These are phyloP conservation scores for Dactylellina drechsleri DNA, from an alignment of 2,329 filamentous ascomycete genomes.

Conservation along the genomic window DNA sequence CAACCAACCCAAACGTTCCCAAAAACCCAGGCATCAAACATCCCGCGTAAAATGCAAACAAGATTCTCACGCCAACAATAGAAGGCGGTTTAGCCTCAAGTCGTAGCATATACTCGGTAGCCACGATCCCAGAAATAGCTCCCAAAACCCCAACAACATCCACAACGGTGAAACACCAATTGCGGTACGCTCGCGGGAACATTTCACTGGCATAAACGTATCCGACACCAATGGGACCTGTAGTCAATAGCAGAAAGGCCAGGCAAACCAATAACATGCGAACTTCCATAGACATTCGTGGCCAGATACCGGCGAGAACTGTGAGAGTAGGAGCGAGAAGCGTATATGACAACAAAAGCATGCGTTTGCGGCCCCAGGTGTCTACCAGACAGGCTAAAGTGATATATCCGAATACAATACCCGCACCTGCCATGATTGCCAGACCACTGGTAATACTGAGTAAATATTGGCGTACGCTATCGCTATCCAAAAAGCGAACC, in stretches of 20 bases:
- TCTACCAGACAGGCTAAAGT: constrained; percentile 19
- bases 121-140: constrained; percentile 20
- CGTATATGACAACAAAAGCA: constrained; percentile 14
- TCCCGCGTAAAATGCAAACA: constrained; percentile 7
- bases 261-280: constrained; percentile 19
- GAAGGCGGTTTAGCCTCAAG: background rate
- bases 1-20: constrained; percentile 24
- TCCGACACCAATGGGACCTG: constrained; percentile 29
- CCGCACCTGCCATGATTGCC: constrained; percentile 2
- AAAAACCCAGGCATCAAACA: constrained; percentile 15
- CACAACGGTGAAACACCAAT: constrained; percentile 36
- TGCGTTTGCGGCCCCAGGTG: constrained; percentile 30
- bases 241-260: constrained; percentile 5
- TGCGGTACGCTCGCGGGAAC: constrained; percentile 27
- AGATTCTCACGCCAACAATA: background rate
- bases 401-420: constrained; percentile 19
- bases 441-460: constrained; percentile 6
- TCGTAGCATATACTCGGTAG: constrained; percentile 3
- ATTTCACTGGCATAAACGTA: constrained; percentile 34
- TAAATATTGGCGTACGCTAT: constrained; percentile 4
- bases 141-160: constrained; percentile 28
- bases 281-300: background rate
- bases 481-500: background rate
- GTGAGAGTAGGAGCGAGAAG: constrained; percentile 2
- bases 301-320: constrained; percentile 20